Conservation (phyloP, 2,329 filamentous ascomycete genomes). For the Fusarium sp. region DNA sequence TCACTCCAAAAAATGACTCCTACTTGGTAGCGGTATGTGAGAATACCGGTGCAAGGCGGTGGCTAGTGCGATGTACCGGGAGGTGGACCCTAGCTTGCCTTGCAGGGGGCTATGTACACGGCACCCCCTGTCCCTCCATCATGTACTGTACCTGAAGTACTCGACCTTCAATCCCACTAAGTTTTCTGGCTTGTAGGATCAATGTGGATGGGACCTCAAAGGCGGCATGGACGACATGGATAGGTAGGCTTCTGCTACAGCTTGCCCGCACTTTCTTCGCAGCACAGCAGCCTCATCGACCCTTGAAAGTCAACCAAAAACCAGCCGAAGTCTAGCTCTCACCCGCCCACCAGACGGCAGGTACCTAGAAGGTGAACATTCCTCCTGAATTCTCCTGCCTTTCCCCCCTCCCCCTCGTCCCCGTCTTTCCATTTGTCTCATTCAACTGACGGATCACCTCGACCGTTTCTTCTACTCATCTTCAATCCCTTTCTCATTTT, state of each 20-base stretch:
- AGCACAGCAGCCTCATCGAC: constrained; percentile 44
- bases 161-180: constrained; percentile 43
- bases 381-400: constrained; percentile 49
- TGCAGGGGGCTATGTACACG: constrained; percentile 1
- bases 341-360: constrained; percentile 39
- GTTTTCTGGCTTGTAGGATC: constrained; percentile 26
- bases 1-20: constrained; percentile 17
- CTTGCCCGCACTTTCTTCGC: constrained; percentile 9
- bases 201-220: background rate
- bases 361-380: constrained; percentile 21
- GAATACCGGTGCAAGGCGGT: constrained; percentile 32
- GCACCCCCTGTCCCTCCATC: constrained; percentile 13
- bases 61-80: constrained; percentile 35
- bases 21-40: constrained; percentile 14
- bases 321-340: constrained; percentile 46
- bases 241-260: background rate
- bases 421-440: constrained; percentile 32
- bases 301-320: constrained; percentile 46
- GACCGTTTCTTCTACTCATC: constrained; percentile 43
- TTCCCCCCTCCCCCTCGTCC: constrained; percentile 34
- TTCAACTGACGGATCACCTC: constrained; percentile 45
- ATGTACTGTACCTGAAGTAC: constrained; percentile 39
- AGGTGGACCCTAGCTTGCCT: constrained; percentile 15
- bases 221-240: constrained; percentile 1
- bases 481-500: constrained; percentile 31